Evolutionary conservation across 805 yeast species (phyloP).

Genomic region (Nakazawaea anatomiae): DNA sequence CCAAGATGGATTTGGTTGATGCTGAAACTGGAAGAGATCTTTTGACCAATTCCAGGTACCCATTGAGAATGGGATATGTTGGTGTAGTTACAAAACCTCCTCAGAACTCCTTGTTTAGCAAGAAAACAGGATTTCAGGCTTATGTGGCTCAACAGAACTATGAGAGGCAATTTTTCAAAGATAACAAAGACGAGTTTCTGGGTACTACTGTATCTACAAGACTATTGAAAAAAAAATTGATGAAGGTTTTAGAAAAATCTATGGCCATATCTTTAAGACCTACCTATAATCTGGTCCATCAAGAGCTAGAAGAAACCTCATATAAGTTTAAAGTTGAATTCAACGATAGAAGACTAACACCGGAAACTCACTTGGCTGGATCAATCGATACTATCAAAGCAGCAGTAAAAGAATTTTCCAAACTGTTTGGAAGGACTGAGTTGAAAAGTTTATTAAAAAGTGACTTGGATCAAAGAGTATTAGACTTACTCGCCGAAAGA

Average conservation of each 20-base stretch:
- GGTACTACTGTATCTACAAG: slow-evolving; percentile 75
- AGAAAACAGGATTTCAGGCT: slow-evolving; percentile 54
- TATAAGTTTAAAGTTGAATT: slow-evolving; percentile 94
- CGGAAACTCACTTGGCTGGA: slow-evolving; percentile 89
- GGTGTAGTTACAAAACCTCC: slow-evolving; percentile 94
- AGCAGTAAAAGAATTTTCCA: slow-evolving; percentile 81
- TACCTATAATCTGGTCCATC: slow-evolving; percentile 77
- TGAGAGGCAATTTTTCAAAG: slow-evolving; percentile 59
- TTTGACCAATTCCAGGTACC: slow-evolving; percentile 75
- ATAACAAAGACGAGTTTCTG: slow-evolving; percentile 49
- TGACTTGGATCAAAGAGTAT: slow-evolving; percentile 82
- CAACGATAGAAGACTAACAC: slow-evolving; percentile 89
- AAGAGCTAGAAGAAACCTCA: slow-evolving; percentile 88
- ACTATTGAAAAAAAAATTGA: slow-evolving; percentile 69
- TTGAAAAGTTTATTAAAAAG: slow-evolving; percentile 71
- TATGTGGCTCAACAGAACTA: slow-evolving; percentile 63
- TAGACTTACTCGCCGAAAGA: slow-evolving; percentile 81
- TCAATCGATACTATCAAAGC: slow-evolving; percentile 83
- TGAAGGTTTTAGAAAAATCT: slow-evolving; percentile 80
- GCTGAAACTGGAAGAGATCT: slow-evolving; percentile 65
- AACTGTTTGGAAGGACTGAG: slow-evolving; percentile 76
- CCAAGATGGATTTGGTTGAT: slow-evolving; percentile 86
- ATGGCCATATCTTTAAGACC: slow-evolving; percentile 89
- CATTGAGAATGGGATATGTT: slow-evolving; percentile 93
- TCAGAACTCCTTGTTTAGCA: slow-evolving; percentile 41